Evolutionary conservation across 2,329 filamentous ascomycete genomes (phyloP).

Genomic region (Colletotrichum filicis): DNA sequence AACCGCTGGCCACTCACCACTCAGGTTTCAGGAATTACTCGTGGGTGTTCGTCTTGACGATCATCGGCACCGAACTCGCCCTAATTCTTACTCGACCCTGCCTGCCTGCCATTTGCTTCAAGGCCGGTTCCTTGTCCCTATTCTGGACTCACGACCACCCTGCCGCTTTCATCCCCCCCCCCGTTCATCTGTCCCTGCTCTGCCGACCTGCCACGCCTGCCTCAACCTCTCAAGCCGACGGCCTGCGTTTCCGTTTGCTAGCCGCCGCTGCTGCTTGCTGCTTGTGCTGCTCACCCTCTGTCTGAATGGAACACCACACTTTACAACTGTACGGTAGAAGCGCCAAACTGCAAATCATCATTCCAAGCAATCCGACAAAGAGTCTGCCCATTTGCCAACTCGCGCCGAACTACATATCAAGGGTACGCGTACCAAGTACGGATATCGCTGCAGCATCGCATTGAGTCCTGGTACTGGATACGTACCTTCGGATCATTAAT

Average conservation of each 20-base stretch:
- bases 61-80: conserved; percentile 32
- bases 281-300: not conserved
- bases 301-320: not conserved
- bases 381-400: not conserved
- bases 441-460: not conserved
- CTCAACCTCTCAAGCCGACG: not conserved
- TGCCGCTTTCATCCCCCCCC: conserved; percentile 6
- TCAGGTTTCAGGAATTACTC: conserved; percentile 11
- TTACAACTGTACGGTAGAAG: not conserved
- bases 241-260: not conserved
- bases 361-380: not conserved
- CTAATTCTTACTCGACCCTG: conserved; percentile 2
- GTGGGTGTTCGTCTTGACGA: conserved; percentile 29
- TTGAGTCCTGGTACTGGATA: conserved; percentile 3
- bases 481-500: not conserved
- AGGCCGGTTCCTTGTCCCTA: conserved; percentile 5
- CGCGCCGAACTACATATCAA: not conserved
- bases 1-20: conserved; percentile 17
- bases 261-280: not conserved
- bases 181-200: not conserved
- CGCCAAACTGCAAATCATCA: not conserved
- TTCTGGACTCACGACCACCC: not conserved
- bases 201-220: not conserved
- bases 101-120: conserved; percentile 10
- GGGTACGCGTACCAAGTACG: not conserved